Evolutionary conservation across 306 rosid species (phyloP).

Genomic region (Citrullus amarus): DNA sequence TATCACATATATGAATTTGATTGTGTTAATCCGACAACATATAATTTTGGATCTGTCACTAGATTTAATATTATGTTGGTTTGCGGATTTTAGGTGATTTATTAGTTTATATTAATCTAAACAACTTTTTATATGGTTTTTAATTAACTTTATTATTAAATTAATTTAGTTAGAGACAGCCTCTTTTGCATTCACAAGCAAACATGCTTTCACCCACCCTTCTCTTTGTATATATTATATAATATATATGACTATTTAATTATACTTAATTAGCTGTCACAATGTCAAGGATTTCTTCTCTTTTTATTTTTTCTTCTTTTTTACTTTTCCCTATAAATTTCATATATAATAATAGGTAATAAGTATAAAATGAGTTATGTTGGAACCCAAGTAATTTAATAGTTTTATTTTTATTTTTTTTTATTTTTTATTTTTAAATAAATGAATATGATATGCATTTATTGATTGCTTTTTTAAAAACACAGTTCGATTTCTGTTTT

Average conservation of each 20-base stretch:
- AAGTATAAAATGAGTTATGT: not conserved
- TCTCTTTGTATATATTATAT: not conserved
- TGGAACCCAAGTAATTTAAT: not conserved
- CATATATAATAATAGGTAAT: not conserved
- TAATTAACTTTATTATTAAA: not conserved
- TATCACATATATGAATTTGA: no score
- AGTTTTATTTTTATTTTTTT: not conserved
- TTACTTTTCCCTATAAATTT: not conserved
- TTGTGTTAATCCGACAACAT: no score
- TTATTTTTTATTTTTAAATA: not conserved
- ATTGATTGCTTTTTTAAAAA: not conserved
- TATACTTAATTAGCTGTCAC: constrained; percentile 1
- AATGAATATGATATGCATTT: not conserved
- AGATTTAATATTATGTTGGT: not conserved
- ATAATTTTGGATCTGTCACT: not conserved
- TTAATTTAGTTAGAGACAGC: constrained; percentile 9
- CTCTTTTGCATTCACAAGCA: constrained; percentile 63
- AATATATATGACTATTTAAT: not conserved
- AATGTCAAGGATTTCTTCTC: not conserved
- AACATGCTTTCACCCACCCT: constrained; percentile 34
- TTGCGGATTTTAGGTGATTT: not conserved
- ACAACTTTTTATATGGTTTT: not conserved
- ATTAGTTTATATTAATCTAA: not conserved
- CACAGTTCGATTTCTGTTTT: not conserved
- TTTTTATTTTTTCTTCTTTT: not conserved